phyloP scores from a whole-genome alignment of 73 alveolate species.

The Paramecium biaurelia region DNA sequence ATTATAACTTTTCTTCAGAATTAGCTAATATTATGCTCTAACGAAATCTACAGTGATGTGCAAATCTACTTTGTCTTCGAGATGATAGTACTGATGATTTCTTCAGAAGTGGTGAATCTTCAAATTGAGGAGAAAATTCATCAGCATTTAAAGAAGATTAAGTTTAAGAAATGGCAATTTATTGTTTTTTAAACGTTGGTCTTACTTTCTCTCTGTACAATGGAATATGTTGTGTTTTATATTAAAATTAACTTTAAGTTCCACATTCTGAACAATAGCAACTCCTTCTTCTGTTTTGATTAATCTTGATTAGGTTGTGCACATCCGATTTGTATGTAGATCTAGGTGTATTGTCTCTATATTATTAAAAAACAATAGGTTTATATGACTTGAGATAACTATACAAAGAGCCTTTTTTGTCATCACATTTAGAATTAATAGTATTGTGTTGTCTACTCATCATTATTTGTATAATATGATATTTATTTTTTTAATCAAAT shows the following conservation, averaged over 20 bases:
- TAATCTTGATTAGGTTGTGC: neutral
- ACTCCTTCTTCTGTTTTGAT: neutral
- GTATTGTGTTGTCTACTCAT: neutral
- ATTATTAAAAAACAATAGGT: neutral
- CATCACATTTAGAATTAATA: neutral
- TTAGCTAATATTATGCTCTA: neutral
- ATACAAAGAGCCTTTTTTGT: neutral
- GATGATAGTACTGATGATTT: neutral
- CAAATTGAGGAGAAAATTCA: neutral
- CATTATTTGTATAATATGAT: neutral
- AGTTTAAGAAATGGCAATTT: neutral
- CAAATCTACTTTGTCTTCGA: neutral
- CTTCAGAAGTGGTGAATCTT: neutral
- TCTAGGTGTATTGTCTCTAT: neutral
- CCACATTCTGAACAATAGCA: conserved; percentile 31
- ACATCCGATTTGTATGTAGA: neutral
- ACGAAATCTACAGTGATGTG: neutral
- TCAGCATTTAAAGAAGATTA: neutral
- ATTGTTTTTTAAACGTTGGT: neutral
- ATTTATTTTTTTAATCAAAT: neutral
- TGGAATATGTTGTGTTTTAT: neutral
- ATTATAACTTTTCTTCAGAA: neutral
- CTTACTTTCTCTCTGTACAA: neutral
- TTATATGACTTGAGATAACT: neutral
- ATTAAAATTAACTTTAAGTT: neutral